Percentiles rank a stretch among this genome's conserved stretches.
These are phyloP conservation scores for Aquilaria malaccensis DNA, from an alignment of 345 rosid species.

Conservation along the genomic window DNA sequence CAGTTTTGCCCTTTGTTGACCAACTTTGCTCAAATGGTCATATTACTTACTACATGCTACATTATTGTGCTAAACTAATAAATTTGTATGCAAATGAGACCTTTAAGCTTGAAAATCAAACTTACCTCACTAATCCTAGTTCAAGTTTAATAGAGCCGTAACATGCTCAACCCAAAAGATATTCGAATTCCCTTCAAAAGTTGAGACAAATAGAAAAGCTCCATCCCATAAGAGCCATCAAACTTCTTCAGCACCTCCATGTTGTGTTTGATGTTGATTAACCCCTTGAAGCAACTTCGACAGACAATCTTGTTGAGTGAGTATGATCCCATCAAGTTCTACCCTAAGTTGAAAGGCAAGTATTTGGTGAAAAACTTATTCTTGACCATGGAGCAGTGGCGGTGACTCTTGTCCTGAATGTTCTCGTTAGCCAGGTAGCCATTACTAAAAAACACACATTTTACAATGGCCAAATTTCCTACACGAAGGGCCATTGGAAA, in stretches of 20 bases:
- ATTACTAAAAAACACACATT: too few species aligned
- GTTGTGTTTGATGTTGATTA: conserved; percentile 77
- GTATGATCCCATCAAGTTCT: conserved; percentile 47
- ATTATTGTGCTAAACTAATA: too few species aligned
- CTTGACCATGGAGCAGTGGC: conserved; percentile 28
- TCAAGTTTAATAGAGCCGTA: conserved; percentile 27
- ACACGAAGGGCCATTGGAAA: too few species aligned
- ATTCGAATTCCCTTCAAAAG: conserved; percentile 90
- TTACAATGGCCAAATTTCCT: too few species aligned
- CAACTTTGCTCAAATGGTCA: too few species aligned
- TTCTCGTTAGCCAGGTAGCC: conserved; percentile 34
- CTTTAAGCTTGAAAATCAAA: too few species aligned
- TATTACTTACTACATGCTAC: too few species aligned
- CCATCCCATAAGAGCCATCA: conserved; percentile 71
- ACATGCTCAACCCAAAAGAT: conserved; percentile 82
- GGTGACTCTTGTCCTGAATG: conserved; percentile 68
- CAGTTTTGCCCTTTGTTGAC: too few species aligned
- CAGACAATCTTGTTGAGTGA: conserved; percentile 87
- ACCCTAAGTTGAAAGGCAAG: conserved; percentile 59
- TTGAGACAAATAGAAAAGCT: conserved; percentile 79
- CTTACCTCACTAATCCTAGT: too few species aligned
- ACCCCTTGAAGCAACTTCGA: conserved; percentile 70
- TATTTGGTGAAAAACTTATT: conserved; percentile 62
- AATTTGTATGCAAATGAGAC: too few species aligned
- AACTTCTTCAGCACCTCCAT: conserved; percentile 58